Base-by-base conservation (phyloP, 139 green algal species). In the Limnomonas spitsbergensis region DNA sequence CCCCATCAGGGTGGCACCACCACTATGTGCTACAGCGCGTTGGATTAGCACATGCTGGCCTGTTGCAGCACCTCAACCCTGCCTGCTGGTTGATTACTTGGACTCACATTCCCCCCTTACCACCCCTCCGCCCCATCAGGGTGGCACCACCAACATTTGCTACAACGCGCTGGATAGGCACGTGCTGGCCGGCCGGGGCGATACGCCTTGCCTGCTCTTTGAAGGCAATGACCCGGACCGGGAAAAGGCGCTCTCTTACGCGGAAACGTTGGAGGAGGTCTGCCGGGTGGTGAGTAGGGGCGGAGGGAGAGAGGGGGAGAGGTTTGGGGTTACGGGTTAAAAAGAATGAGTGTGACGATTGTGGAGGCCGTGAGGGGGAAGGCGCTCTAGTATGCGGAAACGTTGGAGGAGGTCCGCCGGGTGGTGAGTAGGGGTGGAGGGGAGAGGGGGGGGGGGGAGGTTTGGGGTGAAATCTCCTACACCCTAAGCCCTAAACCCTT, bases 151-250 rank as follows among this genome's bases (percentile, higher is more conserved):
- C 40, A 94, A 95, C 81, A 78, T 97, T 1, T 88, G 80, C 81
- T 97, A 97, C 88, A 97, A 97, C 80, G 87, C 82, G 66, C 83
- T 97, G 34, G 93, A 97, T 85, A 85, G 93, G 53, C 82, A 91
- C 78, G 77, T 90, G 37, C 79, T 81, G 61, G 81, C 73, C 4
- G 90, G 90, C 2, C 82, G 80, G 26, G 92, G 92, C 0, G 78
- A 83, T 75, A 76, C 82, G 79, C n/a, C 75, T 9, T 92, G 88
- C 66, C 76, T 94, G 56, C 69, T 94, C 7, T 97, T 92, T 90
- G 94, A 98, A 83, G 93, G 93, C 75, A 98, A 98, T 81, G 90
- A 95, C 53, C 80, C 84, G 26, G 88, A 80, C 35, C 69, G 89
- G 1, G 73, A 86, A 47, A 80, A 79, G 81, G 53, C 74, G 9